Evolutionary conservation across 495 filamentous ascomycete species (phyloP).

Genomic region (Aspergillus bridgeri): DNA sequence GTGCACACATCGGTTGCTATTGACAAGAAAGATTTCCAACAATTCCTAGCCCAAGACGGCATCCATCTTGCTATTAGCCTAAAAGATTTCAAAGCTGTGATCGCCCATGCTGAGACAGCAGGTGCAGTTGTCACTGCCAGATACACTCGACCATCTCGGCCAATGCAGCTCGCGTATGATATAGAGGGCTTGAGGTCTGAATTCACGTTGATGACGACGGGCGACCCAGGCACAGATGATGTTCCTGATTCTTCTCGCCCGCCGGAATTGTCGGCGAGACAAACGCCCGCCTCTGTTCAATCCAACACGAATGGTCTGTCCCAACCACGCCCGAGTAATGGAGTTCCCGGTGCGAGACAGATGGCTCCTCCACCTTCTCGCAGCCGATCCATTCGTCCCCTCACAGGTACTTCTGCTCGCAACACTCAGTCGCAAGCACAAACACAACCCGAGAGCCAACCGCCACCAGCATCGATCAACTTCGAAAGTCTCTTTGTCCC

Average conservation of each 20-base stretch:
- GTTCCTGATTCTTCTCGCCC: slow-evolving; percentile 29
- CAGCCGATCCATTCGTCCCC: slow-evolving; percentile 31
- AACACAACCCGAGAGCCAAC: slow-evolving; percentile 31
- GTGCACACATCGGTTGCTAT: slow-evolving; percentile 88
- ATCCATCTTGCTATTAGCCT: slow-evolving; percentile 86
- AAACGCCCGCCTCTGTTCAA: slow-evolving; percentile 23
- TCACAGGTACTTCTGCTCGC: slow-evolving; percentile 34
- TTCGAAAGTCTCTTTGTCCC: slow-evolving; percentile 77
- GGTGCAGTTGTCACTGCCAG: slow-evolving; percentile 66
- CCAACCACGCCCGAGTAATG: slow-evolving; percentile 3
- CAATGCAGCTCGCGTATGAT: slow-evolving; percentile 78
- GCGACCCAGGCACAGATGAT: slow-evolving; percentile 59
- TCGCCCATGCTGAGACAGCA: slow-evolving; percentile 76
- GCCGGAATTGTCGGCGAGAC: slow-evolving; percentile 36
- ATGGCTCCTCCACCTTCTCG: slow-evolving; percentile 27
- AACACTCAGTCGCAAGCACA: slow-evolving; percentile 22
- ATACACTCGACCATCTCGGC: slow-evolving; percentile 76
- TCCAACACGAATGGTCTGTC: background rate
- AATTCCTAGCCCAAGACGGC: slow-evolving; percentile 71
- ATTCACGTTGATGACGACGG: slow-evolving; percentile 92
- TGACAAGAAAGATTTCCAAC: slow-evolving; percentile 81
- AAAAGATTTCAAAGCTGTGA: slow-evolving; percentile 91
- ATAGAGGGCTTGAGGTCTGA: slow-evolving; percentile 74
- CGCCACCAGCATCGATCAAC: slow-evolving; percentile 59
- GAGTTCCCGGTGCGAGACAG: slow-evolving; percentile 11